Conservation (phyloP, 2,329 filamentous ascomycete species). For the Trichoderma sp. region DNA sequence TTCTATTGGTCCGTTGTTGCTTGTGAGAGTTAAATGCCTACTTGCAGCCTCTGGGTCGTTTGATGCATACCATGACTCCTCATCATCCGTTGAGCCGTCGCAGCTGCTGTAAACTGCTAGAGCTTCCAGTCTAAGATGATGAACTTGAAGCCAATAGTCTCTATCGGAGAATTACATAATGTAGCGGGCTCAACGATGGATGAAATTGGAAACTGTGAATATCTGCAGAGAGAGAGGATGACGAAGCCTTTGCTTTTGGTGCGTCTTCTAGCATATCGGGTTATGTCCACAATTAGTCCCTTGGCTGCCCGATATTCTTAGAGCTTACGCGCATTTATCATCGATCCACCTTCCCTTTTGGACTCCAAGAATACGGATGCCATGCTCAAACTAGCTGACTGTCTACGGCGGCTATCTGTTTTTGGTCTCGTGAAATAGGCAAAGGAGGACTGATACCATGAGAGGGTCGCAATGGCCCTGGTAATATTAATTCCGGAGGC, state of each 20-base stretch:
- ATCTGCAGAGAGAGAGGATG: neutral
- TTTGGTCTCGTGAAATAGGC: neutral
- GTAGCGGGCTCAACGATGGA: neutral
- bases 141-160: neutral
- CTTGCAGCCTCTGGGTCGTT: neutral
- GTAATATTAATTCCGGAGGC: neutral
- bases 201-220: neutral
- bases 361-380: neutral
- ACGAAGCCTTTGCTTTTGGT: neutral
- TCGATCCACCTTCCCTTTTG: slow-evolving; percentile 13
- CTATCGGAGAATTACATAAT: neutral
- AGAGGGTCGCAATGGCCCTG: neutral
- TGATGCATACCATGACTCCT: neutral
- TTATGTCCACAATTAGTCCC: neutral
- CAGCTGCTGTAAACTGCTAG: neutral
- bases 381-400: neutral
- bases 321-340: slow-evolving; percentile 18
- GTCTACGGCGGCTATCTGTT: neutral
- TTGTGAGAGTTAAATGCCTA: neutral
- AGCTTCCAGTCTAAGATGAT: neutral
- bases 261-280: neutral
- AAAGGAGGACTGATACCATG: neutral
- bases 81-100: neutral
- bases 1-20: neutral
- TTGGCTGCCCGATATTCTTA: slow-evolving; percentile 13